A percentile compares a stretch with the other conserved stretches of the same genome.
Evolutionary conservation across 345 rosid species (phyloP).

Genomic region (Eutrema japonicum): DNA sequence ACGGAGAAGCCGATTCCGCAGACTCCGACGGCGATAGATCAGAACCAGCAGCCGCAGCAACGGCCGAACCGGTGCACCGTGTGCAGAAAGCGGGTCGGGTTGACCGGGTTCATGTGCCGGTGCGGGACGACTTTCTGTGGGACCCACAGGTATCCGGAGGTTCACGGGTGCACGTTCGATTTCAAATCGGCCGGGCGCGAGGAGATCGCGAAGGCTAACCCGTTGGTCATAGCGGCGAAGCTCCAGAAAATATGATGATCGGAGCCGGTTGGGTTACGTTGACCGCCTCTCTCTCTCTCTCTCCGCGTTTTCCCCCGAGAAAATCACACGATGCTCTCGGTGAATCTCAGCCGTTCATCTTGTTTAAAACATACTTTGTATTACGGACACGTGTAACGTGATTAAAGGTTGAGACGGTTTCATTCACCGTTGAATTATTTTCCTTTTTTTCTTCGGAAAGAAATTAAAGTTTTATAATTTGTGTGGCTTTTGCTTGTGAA

Average conservation of each 20-base stretch:
- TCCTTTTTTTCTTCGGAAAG: constrained; percentile 3
- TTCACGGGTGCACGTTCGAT: constrained; percentile 54
- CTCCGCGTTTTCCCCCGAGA: neutral
- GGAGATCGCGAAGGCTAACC: constrained; percentile 61
- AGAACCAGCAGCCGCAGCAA: constrained; percentile 2
- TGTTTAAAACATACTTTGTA: constrained; percentile 18
- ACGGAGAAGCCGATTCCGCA: constrained; percentile 1
- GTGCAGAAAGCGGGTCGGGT: constrained; percentile 57
- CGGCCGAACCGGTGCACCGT: constrained; percentile 54
- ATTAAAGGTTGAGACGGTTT: constrained; percentile 28
- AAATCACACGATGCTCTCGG: neutral
- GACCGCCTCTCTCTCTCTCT: constrained; percentile 1
- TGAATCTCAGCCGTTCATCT: constrained; percentile 41
- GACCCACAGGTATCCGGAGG: constrained; percentile 59
- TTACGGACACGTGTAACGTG: constrained; percentile 35
- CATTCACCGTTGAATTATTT: constrained; percentile 38
- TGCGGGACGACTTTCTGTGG: constrained; percentile 60
- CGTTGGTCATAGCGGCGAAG: constrained; percentile 53
- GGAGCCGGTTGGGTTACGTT: constrained; percentile 29
- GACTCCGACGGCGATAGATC: neutral
- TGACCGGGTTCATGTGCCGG: constrained; percentile 56
- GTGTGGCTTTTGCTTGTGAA: constrained; percentile 38
- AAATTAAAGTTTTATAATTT: constrained; percentile 20
- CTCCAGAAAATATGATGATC: constrained; percentile 54
- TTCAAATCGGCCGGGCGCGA: constrained; percentile 57